Evolutionary conservation across 768 basidiomycete genomes (phyloP).

Genomic region (Mrakia frigida): DNA sequence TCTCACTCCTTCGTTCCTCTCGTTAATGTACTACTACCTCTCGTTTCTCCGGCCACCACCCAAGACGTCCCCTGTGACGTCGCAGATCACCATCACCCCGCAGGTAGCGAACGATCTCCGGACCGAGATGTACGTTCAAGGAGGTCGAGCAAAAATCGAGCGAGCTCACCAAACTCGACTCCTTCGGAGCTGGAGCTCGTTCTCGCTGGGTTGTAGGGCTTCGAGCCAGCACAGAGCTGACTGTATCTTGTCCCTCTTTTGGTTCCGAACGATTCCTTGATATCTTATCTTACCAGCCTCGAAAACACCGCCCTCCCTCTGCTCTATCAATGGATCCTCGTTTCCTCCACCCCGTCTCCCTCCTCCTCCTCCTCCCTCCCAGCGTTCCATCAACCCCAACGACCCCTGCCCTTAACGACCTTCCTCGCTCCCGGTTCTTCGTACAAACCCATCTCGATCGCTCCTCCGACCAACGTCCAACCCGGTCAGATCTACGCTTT

Average conservation of each 20-base stretch:
- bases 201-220: too few relatives aligned
- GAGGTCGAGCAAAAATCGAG: background rate
- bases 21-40: conserved; percentile 74
- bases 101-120: conserved; percentile 86
- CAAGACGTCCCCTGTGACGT: conserved; percentile 45
- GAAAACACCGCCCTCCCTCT: conserved; percentile 45
- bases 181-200: too few relatives aligned
- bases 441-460: conserved; percentile 69
- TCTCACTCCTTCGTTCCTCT: background rate
- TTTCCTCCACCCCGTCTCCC: background rate
- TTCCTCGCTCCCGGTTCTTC: conserved; percentile 48
- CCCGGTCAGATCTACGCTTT: conserved; percentile 64
- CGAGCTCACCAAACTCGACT: background rate
- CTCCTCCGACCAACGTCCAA: conserved; percentile 54
- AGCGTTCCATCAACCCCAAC: background rate
- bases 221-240: too few relatives aligned
- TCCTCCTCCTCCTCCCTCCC: background rate
- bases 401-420: conserved; percentile 3
- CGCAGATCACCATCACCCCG: conserved; percentile 59
- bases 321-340: conserved; percentile 25
- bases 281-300: too few relatives aligned
- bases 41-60: conserved; percentile 87
- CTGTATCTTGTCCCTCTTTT: too few relatives aligned
- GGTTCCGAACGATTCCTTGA: too few relatives aligned
- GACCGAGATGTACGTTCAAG: conserved; percentile 54